Base-by-base conservation (phyloP, 2,329 filamentous ascomycete species). In the Diaporthe capsici region DNA sequence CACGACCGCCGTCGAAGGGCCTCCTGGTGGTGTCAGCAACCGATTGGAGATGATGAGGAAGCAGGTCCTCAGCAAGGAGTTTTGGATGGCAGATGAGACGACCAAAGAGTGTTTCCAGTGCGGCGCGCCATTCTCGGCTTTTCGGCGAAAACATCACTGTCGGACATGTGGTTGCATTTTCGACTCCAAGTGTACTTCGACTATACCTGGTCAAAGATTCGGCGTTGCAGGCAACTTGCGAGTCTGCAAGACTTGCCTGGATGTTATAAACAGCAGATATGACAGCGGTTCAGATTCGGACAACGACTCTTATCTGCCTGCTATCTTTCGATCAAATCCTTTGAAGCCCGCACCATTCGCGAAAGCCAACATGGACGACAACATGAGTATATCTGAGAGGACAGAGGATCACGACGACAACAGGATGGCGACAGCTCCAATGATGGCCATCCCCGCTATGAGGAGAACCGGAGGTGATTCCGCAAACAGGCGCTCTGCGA, bases 81-180 rank as follows among this genome's bases (percentile, higher is more conserved):
- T 98, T 80, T 98, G 96, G 97, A 99, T 99, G 97, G 94, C 95
- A 76, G 97, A 99, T 82, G 97, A 98, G 81, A 98, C 97, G 77
- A 97, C 96, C 76, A 98, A 98, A 82, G 96, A 98, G 80, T 99
- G 97, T 81, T 99, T 98, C 82, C 91, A 95, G 60, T 99, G 97
- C 81, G 95, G 95, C 60, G 94, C 95, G 75, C 90, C 94, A 2
- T 99, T 99, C 81, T 95, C 95, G 0, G 97, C 96, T 1, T 98
- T 98, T 82, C 91, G 97, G 76, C 92, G 97, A 78, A 99, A 99
- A 82, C 97, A 99, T 83, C 97, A 99, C 84, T 99, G 97, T 83
- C 92, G 97, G 77, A 94, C 92, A 0, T 99, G 97, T 82, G 97
- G 97, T n/a, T 98, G 98, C 81, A 99, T 99, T 60, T 99, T 99